Percentiles rank a stretch among this genome's conserved stretches.
Evolutionary conservation across 495 filamentous ascomycete genomes (phyloP).

Genomic region (Aspergillus leporis): DNA sequence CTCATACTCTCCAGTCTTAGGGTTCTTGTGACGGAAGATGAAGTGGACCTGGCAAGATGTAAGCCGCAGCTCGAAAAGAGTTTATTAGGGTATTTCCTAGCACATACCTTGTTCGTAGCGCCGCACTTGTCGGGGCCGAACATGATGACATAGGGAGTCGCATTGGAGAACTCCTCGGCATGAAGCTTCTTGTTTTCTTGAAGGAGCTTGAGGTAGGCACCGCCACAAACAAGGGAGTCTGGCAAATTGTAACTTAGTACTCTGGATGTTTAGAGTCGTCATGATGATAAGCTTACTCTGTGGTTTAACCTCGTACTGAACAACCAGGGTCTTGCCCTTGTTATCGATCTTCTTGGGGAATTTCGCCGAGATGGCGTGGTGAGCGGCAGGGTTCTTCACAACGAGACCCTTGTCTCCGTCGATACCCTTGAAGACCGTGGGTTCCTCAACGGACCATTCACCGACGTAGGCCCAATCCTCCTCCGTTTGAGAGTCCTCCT

Average conservation of each 20-base stretch:
- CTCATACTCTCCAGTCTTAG: constrained; percentile 99
- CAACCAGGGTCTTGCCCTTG: constrained; percentile 93
- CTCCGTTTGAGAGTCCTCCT: constrained; percentile 79
- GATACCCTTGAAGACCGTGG: constrained; percentile 86
- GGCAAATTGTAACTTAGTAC: neutral
- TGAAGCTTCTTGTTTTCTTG: constrained; percentile 97
- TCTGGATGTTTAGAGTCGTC: neutral
- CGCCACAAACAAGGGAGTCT: constrained; percentile 97
- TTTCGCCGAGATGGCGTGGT: constrained; percentile 99
- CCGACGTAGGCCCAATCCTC: constrained; percentile 99
- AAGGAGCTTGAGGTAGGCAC: constrained; percentile 98
- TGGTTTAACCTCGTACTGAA: constrained; percentile 99
- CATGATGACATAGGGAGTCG: constrained; percentile 98
- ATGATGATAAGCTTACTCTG: constrained; percentile 67
- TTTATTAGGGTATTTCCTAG: neutral
- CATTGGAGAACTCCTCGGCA: constrained; percentile 96
- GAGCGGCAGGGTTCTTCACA: constrained; percentile 92
- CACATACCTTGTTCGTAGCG: constrained; percentile 88
- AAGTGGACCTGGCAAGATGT: constrained; percentile 75
- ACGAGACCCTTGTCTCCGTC: constrained; percentile 96
- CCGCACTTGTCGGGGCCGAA: constrained; percentile 99
- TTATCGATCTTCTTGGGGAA: constrained; percentile 96
- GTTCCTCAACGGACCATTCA: constrained; percentile 96
- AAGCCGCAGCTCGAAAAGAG: constrained; percentile 4
- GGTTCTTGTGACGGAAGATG: constrained; percentile 99